Conservation (phyloP, 108 stramenopile species). For the Pseudonitzschia delicatissima region DNA sequence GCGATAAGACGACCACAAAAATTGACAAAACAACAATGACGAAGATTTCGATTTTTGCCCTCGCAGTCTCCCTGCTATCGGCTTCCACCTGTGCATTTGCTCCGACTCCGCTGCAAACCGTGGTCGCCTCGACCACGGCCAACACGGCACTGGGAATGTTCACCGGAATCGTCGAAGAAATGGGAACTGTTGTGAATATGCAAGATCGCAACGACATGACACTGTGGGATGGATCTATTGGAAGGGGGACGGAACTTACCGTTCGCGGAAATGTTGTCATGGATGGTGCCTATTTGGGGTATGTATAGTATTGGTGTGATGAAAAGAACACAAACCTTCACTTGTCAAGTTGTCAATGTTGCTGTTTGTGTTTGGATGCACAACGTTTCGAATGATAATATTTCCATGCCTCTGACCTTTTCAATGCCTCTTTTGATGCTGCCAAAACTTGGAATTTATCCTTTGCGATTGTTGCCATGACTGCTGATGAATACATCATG, state of each 20-base stretch:
- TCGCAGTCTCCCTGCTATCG: neutral
- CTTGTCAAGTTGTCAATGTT: too few relatives aligned
- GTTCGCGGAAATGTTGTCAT: conserved; percentile 74
- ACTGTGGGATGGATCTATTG: conserved; percentile 91
- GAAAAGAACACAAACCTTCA: too few relatives aligned
- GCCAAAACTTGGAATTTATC: too few relatives aligned
- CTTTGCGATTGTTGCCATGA: too few relatives aligned
- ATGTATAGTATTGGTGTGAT: conserved; percentile 12
- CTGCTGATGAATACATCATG: too few relatives aligned
- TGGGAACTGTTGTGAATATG: conserved; percentile 86
- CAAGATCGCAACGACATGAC: conserved; percentile 76
- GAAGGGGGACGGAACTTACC: conserved; percentile 78
- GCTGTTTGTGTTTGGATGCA: too few relatives aligned
- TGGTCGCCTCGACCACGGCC: neutral
- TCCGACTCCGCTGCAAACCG: neutral
- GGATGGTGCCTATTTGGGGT: conserved; percentile 92
- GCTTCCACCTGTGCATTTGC: neutral
- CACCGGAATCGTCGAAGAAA: conserved; percentile 98
- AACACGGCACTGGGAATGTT: conserved; percentile 67
- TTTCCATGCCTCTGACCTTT: too few relatives aligned
- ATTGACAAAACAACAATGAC: neutral
- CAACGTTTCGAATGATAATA: too few relatives aligned
- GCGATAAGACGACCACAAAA: neutral
- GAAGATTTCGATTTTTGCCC: neutral
- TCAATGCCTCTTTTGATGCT: too few relatives aligned